Evolutionary conservation across 1,284 basidiomycete genomes (phyloP), one percentile per base, ranked within the genome.

Genomic region (Microbotryum scabiosae): DNA sequence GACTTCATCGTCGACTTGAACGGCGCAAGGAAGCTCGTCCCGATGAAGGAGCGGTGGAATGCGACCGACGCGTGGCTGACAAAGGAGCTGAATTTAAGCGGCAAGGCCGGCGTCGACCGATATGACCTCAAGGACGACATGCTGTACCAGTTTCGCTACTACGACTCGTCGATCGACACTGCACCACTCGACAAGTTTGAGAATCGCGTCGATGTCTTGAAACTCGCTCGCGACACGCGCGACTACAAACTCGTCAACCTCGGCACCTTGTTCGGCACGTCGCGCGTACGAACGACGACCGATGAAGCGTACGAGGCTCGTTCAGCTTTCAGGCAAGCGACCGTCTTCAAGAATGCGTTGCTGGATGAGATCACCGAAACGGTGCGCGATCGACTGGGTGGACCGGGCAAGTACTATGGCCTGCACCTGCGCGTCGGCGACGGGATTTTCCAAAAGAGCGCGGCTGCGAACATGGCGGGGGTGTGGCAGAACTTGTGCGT

Each of bases 401-500:
- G 78, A 0, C 63, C 52, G 25, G 69, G 71, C 16, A 53, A 70
- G 7, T 89, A 84, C 68, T 71, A 85, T 26, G 84, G 81, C 2
- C 79, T 80, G 5, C 87, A 88, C 68, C 71, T 88, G 2, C 81
- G 87, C 12, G 70, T 86, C 5, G 82, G 82, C 7, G 85, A 88
- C 65, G 84, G 85, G 1, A 69, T 75, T 5, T 89, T 88, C 72
- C 76, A 76, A 65, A 69, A 69, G 25, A 74, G 77, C 21, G 77
- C 78, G 14, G 66, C 70, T 25, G 67, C 62, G 25, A 69, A 72
- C 56, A 64, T 66, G 56, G 45, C 49, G n/a, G 60, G 59, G 43
- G 56, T 71, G 5, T 72, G 70, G 64, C 43, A 56, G 2, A 57
- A 57, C 21, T 55, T 71, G 4, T 70, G 69, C 60, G n/a, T 26